Base-by-base conservation (phyloP, 139 green algal species). In the Coelastrella sp. region DNA sequence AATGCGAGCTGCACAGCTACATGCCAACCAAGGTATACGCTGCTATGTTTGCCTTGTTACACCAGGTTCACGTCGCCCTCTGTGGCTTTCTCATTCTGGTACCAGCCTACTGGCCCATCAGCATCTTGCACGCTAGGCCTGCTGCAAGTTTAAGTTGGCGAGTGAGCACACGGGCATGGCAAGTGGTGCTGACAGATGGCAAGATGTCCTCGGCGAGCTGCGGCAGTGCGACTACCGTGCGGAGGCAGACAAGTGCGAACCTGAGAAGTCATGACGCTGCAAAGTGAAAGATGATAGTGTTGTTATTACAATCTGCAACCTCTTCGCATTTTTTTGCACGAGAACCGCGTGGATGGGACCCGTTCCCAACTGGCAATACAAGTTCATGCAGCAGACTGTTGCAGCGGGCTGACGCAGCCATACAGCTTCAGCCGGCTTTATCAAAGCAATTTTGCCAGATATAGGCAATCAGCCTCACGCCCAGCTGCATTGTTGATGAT, bases 171-270 rank as follows among this genome's bases (percentile, higher is more conserved):
- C 22, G 59, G 78, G 7, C 82, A 87, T 87, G 82, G 82, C 24
- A 78, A 80, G 24, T 80, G 74, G 74, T 3, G 63, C 82, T 63
- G 82, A 87, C 59, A 68, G 82, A 7, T 87, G 82, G 82, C 82
- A 87, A 24, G 82, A 87, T 57, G 24, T 87, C 6, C 27, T 87
- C 14, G 82, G 61, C 4, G 82, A 87, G 27, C 82, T 87, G 17
- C 82, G 82, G 65, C 82, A 87, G 12, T 87, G 82, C 27, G 27
- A 87, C 35, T 87, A 87, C 59, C 8, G 25, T 7, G 10, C 58
- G 19, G 82, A 87, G 35, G 82, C 22, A 49, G 24, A 87, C 82
- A 78, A 63, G 82, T 87, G 65, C 25, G 82, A 11, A 65, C 17
- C 10, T 12, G 17, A 7, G 56, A 57, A 27, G 78, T 7, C 19